Conservation (phyloP, 2,329 filamentous ascomycete genomes). For the Alternaria rosae region DNA sequence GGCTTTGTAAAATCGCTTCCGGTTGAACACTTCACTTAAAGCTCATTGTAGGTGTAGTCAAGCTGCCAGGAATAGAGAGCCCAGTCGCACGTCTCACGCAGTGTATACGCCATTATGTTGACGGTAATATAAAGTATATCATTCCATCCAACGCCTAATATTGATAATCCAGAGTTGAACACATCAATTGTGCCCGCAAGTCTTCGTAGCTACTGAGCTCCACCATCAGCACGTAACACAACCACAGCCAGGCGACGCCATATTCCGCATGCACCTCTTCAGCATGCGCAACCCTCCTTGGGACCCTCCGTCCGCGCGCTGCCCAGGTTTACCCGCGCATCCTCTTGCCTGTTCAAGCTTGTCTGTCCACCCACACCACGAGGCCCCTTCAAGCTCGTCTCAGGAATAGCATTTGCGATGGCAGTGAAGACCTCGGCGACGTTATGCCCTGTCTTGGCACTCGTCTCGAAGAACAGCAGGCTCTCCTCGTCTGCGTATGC, state of each 20-base stretch:
- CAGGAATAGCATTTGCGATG: constrained; percentile 96
- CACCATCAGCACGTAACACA: neutral
- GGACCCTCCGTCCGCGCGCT: constrained; percentile 74
- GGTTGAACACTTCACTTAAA: too few species aligned
- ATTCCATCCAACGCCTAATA: constrained; percentile 8
- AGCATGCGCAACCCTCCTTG: constrained; percentile 94
- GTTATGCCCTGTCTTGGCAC: constrained; percentile 93
- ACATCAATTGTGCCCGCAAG: neutral
- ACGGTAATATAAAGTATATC: neutral
- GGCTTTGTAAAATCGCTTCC: neutral
- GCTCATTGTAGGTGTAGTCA: neutral
- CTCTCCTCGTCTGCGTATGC: constrained; percentile 94
- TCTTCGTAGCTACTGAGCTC: neutral
- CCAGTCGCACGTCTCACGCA: neutral
- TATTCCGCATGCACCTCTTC: constrained; percentile 6
- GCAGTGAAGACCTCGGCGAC: constrained; percentile 97
- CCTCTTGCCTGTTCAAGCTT: constrained; percentile 64
- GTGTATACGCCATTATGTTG: neutral
- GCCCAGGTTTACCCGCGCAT: constrained; percentile 82
- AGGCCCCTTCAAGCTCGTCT: constrained; percentile 91
- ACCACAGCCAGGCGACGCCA: neutral
- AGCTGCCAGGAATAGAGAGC: neutral
- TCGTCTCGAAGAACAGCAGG: constrained; percentile 96
- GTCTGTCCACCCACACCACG: constrained; percentile 69
- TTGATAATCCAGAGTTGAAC: neutral